These are phyloP conservation scores for Mucor sp. DNA, from an alignment of 371 early-diverging fungal species.

Conservation along the genomic window DNA sequence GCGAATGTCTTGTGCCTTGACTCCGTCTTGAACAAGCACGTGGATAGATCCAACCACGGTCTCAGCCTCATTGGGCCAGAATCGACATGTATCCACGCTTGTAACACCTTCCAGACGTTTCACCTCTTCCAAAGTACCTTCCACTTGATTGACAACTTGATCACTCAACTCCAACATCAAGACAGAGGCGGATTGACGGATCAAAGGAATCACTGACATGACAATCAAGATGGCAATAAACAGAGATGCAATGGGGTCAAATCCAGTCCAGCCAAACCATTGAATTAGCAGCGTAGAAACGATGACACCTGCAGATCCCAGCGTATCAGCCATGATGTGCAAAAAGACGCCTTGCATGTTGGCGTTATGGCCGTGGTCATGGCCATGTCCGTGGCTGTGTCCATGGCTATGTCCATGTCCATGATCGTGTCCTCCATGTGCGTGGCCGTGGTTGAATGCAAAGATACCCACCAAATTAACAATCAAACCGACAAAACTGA, in stretches of 20 bases:
- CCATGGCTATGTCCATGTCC: conserved; percentile 16
- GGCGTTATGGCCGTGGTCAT: conserved; percentile 48
- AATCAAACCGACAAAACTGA: conserved; percentile 87
- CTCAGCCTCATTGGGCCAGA: conserved; percentile 68
- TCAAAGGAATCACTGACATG: conserved; percentile 82
- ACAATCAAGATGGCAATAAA: conserved; percentile 90
- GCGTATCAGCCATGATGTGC: conserved; percentile 94
- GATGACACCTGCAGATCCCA: conserved; percentile 97
- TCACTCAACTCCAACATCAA: conserved; percentile 62
- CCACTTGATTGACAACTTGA: conserved; percentile 46
- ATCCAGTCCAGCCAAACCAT: conserved; percentile 93
- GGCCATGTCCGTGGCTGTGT: conserved; percentile 65
- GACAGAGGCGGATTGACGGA: conserved; percentile 67
- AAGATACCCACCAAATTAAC: conserved; percentile 94
- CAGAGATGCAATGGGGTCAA: conserved; percentile 93
- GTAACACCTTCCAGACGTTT: conserved; percentile 46
- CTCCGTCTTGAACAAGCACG: conserved; percentile 44
- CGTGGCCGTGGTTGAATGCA: conserved; percentile 88
- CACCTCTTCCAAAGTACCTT: conserved; percentile 56
- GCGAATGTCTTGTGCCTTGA: conserved; percentile 34
- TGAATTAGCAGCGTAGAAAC: conserved; percentile 87
- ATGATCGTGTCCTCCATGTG: conserved; percentile 73
- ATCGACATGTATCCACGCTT: conserved; percentile 47
- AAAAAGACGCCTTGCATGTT: conserved; percentile 93
- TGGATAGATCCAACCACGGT: conserved; percentile 61